A percentile compares a stretch with the other conserved stretches of the same genome.
Evolutionary conservation across 192 early-diverging fungal genomes (phyloP).

Genomic region (Coemansia sp.): DNA sequence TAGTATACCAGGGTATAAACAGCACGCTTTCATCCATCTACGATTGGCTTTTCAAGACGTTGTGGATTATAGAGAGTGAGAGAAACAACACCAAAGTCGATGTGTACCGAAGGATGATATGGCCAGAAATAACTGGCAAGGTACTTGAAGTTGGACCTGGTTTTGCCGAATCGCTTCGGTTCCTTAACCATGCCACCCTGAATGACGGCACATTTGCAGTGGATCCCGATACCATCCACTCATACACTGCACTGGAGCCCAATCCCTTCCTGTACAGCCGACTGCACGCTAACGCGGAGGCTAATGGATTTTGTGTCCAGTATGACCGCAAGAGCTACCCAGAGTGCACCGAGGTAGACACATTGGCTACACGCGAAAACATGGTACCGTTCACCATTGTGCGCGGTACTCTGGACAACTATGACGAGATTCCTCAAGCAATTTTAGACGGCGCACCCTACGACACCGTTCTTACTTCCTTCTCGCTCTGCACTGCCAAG

Average conservation of each 20-base stretch:
- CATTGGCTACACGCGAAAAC: background rate
- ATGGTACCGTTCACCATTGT: slow-evolving; percentile 37
- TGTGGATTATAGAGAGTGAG: slow-evolving; percentile 34
- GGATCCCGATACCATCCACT: slow-evolving; percentile 19
- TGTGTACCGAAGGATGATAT: slow-evolving; percentile 31
- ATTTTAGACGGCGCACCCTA: slow-evolving; percentile 37
- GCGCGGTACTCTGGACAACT: slow-evolving; percentile 33
- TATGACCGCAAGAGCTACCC: slow-evolving; percentile 30
- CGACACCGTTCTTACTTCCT: slow-evolving; percentile 46
- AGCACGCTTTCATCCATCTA: background rate
- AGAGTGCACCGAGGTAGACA: background rate
- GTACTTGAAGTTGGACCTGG: slow-evolving; percentile 47
- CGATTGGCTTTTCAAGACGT: slow-evolving; percentile 33
- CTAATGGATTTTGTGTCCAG: slow-evolving; percentile 31
- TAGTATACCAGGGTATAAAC: slow-evolving; percentile 8
- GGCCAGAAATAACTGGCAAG: slow-evolving; percentile 42
- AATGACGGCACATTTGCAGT: slow-evolving; percentile 25
- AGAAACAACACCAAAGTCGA: slow-evolving; percentile 40
- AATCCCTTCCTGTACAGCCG: slow-evolving; percentile 38
- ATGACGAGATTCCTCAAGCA: slow-evolving; percentile 24
- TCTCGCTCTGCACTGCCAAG: slow-evolving; percentile 33
- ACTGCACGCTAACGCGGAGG: slow-evolving; percentile 30
- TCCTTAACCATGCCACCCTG: slow-evolving; percentile 28
- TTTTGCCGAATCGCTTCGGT: slow-evolving; percentile 31
- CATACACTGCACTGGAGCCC: slow-evolving; percentile 47